Evolutionary conservation across 495 filamentous ascomycete genomes (phyloP).

Genomic region (Articulospora tetracladia): DNA sequence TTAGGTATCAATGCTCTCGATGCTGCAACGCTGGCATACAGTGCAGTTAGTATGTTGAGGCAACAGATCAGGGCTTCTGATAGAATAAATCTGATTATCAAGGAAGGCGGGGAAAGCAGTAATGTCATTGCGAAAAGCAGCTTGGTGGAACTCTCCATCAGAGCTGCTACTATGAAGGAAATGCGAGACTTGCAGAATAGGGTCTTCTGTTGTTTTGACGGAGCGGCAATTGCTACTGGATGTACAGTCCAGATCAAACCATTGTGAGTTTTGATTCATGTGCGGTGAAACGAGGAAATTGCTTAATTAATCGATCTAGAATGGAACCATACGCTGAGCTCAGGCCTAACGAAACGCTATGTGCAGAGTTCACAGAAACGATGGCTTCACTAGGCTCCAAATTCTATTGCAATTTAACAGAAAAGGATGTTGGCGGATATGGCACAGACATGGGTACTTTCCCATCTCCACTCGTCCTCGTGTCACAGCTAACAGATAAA

Average conservation of each 20-base stretch:
- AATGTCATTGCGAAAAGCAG: conserved; percentile 52
- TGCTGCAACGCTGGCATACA: conserved; percentile 15
- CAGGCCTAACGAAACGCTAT: conserved; percentile 42
- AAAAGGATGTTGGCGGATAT: conserved; percentile 35
- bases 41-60: conserved; percentile 7
- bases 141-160: conserved; percentile 51
- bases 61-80: conserved; percentile 26
- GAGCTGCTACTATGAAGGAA: conserved; percentile 38
- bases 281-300: no score
- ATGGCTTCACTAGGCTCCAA: conserved; percentile 37
- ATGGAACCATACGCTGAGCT: conserved; percentile 50
- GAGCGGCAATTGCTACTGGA: conserved; percentile 50
- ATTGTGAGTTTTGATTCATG: no score
- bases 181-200: conserved; percentile 41
- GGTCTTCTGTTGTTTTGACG: conserved; percentile 52
- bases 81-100: conserved; percentile 41
- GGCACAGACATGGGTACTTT: not conserved
- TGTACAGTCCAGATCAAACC: conserved; percentile 48
- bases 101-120: conserved; percentile 34
- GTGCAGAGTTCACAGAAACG: conserved; percentile 43
- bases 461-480: no score
- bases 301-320: conserved; percentile 24
- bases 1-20: conserved; percentile 19
- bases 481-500: not conserved
- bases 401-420: conserved; percentile 26